A percentile compares a stretch with the other conserved stretches of the same genome.
Conservation (phyloP, 441 rosid genomes). For the Adansonia grandidieri region DNA sequence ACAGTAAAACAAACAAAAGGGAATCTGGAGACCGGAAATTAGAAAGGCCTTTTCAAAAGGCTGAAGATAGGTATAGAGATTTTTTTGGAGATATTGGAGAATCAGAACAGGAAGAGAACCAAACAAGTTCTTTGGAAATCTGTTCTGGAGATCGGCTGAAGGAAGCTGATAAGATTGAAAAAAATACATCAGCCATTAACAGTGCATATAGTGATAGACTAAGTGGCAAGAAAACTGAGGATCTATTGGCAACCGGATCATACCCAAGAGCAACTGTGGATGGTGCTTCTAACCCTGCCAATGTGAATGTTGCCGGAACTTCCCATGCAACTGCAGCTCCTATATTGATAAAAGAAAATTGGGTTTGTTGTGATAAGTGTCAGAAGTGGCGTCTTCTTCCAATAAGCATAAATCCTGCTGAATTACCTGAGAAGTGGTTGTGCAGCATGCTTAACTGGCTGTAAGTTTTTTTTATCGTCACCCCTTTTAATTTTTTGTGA, state of each 20-base stretch:
- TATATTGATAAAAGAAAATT: constrained; percentile 67
- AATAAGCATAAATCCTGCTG: constrained; percentile 57
- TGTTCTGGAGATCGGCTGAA: constrained; percentile 42
- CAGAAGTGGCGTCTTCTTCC: constrained; percentile 96
- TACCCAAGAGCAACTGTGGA: constrained; percentile 36
- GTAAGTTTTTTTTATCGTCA: constrained; percentile 59
- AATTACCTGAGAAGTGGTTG: constrained; percentile 91
- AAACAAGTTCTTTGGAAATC: constrained; percentile 38
- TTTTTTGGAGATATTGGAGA: constrained; percentile 83
- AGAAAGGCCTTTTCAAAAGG: constrained; percentile 50
- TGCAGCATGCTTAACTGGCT: constrained; percentile 98
- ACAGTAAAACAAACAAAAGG: constrained; percentile 44
- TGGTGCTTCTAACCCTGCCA: constrained; percentile 40
- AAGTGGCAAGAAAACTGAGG: constrained; percentile 42
- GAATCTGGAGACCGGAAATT: constrained; percentile 51
- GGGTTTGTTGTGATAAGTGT: constrained; percentile 97
- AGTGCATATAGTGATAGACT: constrained; percentile 50
- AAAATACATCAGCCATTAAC: constrained; percentile 35
- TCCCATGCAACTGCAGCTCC: constrained; percentile 52
- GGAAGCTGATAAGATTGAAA: constrained; percentile 49
- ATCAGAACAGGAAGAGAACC: constrained; percentile 65
- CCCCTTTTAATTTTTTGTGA: neutral
- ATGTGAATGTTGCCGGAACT: constrained; percentile 49
- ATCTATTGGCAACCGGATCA: constrained; percentile 38
- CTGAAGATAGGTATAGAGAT: constrained; percentile 67